Evolutionary conservation across 768 basidiomycete genomes (phyloP), one percentile per base, ranked within the genome.

Genomic region (Termitomyces sp.): DNA sequence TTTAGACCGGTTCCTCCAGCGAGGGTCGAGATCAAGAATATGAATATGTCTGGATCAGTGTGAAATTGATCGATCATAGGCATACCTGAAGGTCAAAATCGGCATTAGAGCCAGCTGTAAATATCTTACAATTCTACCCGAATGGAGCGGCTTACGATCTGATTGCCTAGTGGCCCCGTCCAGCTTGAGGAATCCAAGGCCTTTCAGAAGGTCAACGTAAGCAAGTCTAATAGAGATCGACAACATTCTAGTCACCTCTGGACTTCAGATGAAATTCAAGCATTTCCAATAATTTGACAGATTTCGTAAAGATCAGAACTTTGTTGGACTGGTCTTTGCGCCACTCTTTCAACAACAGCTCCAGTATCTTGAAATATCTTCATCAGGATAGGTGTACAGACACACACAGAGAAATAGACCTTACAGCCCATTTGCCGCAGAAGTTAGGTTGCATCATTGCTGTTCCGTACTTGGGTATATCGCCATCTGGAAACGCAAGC

Each of bases 1-100:
- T 96, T 97, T 49, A 97, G 76, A 2, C 95, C 95, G 5, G 92
- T 93, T 2, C 95, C 96, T 1, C 96, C 96, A 3, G 94, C 94
- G 56, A 93, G 77, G 0, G 94, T 97, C 5, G 93, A 95, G 59
- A 97, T 94, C 56, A 96, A 77, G 71, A 96, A 94, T 46, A 95
- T 74, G 69, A 87, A 94, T 47, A 91, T 73, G 25, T 86, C 78
- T 0, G 87, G 81, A 63, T 94, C 87, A 10, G 79, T 70, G 63
- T 97, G 89, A 69, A 96, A 97, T 65, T 77, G 71, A 69, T 97
- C 94, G 59, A 97, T 92, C 73, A 93, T 77, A 0, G 83, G 81
- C 94, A 96, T 92, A 11, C 93, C 91, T 92, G 67, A 31, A 29
- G 12, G 60, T 57, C 37, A 59, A 52, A 50, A 40, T 25, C 47